Conservation (phyloP, 495 filamentous ascomycete species). For the Rostrohypoxylon terebratum region DNA sequence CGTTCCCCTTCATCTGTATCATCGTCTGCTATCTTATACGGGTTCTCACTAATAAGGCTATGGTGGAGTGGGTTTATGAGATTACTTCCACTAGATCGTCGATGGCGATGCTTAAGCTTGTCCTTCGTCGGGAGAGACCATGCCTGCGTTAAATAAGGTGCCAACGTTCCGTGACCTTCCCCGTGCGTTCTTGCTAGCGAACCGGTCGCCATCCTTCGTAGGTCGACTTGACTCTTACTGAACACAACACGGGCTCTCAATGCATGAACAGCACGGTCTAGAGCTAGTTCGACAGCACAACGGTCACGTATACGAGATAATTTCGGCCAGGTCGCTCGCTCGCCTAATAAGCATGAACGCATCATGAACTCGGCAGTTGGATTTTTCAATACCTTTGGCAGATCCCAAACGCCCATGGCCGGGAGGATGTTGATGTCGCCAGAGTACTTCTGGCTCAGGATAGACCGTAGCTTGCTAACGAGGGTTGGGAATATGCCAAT, state of each 20-base stretch:
- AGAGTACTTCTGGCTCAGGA: conserved; percentile 89
- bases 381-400: conserved; percentile 83
- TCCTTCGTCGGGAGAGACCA: conserved; percentile 22
- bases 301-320: conserved; percentile 83
- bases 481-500: conserved; percentile 84
- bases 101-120: conserved; percentile 37
- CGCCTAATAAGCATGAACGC: conserved; percentile 77
- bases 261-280: conserved; percentile 84
- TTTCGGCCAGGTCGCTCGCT: conserved; percentile 92
- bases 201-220: conserved; percentile 60
- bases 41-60: conserved; percentile 27
- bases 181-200: conserved; percentile 22
- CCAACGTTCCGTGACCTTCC: conserved; percentile 15
- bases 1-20: conserved; percentile 58
- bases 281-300: conserved; percentile 84
- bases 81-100: conserved; percentile 48
- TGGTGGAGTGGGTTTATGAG: conserved; percentile 27
- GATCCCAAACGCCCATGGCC: conserved; percentile 76
- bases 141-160: conserved; percentile 14
- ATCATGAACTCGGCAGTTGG: conserved; percentile 93
- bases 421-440: conserved; percentile 97
- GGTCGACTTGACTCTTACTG: conserved; percentile 75
- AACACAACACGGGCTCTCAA: conserved; percentile 83
- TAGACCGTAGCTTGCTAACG: conserved; percentile 80
- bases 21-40: conserved; percentile 50